Evolutionary conservation across 768 basidiomycete species (phyloP).

Genomic region (Suillus plorans): DNA sequence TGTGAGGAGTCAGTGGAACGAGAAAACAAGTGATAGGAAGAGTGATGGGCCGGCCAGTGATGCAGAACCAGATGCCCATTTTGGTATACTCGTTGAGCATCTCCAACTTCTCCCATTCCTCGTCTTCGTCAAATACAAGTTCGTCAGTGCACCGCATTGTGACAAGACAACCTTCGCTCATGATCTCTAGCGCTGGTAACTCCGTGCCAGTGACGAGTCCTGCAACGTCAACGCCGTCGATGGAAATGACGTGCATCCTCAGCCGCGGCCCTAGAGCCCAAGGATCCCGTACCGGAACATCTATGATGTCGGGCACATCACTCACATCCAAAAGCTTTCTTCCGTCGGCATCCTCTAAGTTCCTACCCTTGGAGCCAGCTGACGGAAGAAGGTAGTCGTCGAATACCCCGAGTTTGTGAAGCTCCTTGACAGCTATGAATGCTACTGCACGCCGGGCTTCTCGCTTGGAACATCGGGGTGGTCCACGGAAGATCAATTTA

Average conservation of each 20-base stretch:
- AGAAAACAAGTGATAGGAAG: constrained; percentile 60
- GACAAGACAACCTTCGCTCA: constrained; percentile 28
- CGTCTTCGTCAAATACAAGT: constrained; percentile 44
- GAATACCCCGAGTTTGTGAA: constrained; percentile 73
- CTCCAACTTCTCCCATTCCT: constrained; percentile 46
- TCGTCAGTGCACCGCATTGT: constrained; percentile 49
- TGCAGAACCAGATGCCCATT: constrained; percentile 58
- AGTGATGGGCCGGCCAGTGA: constrained; percentile 56
- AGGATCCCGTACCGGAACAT: constrained; percentile 62
- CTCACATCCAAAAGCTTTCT: constrained; percentile 41
- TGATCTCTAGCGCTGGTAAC: constrained; percentile 49
- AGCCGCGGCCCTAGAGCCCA: constrained; percentile 57
- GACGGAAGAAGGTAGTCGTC: constrained; percentile 80
- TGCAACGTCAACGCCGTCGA: constrained; percentile 49
- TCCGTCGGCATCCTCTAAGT: constrained; percentile 55
- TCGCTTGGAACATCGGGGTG: constrained; percentile 62
- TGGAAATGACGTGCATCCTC: constrained; percentile 62
- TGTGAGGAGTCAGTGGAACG: constrained; percentile 55
- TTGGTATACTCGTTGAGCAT: constrained; percentile 68
- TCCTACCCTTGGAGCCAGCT: constrained; percentile 48
- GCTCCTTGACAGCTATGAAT: constrained; percentile 69
- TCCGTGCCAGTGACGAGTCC: constrained; percentile 69
- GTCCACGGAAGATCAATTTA: constrained; percentile 59
- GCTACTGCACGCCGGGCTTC: constrained; percentile 84
- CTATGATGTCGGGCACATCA: constrained; percentile 52